Evolutionary conservation across 768 basidiomycete species (phyloP), one percentile per base, ranked within the genome.

Genomic region (Trametes villosa): DNA sequence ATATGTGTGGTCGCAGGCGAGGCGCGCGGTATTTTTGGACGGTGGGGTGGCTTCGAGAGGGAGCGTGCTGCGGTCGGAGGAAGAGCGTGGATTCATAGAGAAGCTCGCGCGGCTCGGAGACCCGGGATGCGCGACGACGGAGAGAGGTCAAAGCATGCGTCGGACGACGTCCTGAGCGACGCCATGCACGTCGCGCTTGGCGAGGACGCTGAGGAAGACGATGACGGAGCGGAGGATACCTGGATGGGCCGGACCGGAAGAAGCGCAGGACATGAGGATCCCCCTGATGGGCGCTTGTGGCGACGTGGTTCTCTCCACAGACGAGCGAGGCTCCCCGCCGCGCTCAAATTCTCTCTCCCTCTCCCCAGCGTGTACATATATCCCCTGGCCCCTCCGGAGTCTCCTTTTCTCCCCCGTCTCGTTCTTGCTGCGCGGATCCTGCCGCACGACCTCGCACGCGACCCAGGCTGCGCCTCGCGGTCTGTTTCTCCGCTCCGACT

Each of bases 361-460:
- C 38, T 40, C 29, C 40, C 63, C 65, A 54, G 60, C 56, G 56
- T 60, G 59, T 60, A 55, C 53, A 62, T 67, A 52, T 49, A 67
- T 59, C 58, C 61, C 52, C 57, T 45, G 26, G 20, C 8, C 26
- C 52, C 45, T 56, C 62, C 36, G 36, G 48, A 12, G 34, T 54
- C 52, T 17, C 57, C 44, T 53, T 64, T 20, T 40, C 44, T 53
- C 9, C 34, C 30, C 53, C 53, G 38, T 33, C 22, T 44, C 48
- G n/a, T n/a, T 44, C 29, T 26, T 33, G 27, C 41, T 59, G 15
- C 57, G 30, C 33, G 27, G 53, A 31, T 54, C 36, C 33, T 31
- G 38, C 44, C 22, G 6, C 36, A 40, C 48, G n/a, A 48, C 36
- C 41, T 20, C 30, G n/a, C 51, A 54, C 54, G 31, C 53, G 27